Base-by-base conservation (phyloP, 352 stramenopile genomes). In the Phytophthora syringae region DNA sequence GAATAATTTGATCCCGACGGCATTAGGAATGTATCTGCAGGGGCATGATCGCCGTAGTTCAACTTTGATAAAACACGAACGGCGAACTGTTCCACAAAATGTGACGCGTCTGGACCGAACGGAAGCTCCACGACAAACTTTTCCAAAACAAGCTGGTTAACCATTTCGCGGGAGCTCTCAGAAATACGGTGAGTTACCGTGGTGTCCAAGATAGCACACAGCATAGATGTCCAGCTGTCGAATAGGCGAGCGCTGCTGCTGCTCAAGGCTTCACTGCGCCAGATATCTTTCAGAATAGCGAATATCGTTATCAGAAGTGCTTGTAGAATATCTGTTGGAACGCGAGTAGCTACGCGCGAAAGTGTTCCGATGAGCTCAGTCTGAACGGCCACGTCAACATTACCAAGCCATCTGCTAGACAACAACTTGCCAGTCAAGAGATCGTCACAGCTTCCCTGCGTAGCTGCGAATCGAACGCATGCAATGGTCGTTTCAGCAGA, bases 361-460 rank as follows among this genome's bases (percentile, higher is more conserved):
- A 81, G 30, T 18, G 50, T 67, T 13, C 21, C 28, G 21, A 81
- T 66, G 4, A 76, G 22, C 22, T 70, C 61, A 24, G 50, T 25
- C 49, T 76, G 73, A 47, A 81, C 21, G 20, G 12, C 25, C 24
- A 42, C 25, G 13, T 69, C 27, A 13, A 51, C 42, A 47, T 71
- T 72, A 13, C 21, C 39, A 40, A 78, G 74, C 60, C 59, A 68
- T 27, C 13, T 54, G 16, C 27, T 42, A 11, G 43, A 65, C 20
- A 77, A 40, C 21, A 79, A 60, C 2, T 75, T 39, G n/a, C 54
- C 18, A 37, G 64, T 60, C 13, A 76, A 21, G 37, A 80, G 55
- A 25, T 72, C 54, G 25, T 84, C 72, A 56, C 76, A 84, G 47
- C 51, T 72, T 15, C 62, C 66, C 66, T 82, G 74, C 1, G 72